Evolutionary conservation across 306 rosid species (phyloP).

Genomic region (Ammopiptanthus mongolicus): DNA sequence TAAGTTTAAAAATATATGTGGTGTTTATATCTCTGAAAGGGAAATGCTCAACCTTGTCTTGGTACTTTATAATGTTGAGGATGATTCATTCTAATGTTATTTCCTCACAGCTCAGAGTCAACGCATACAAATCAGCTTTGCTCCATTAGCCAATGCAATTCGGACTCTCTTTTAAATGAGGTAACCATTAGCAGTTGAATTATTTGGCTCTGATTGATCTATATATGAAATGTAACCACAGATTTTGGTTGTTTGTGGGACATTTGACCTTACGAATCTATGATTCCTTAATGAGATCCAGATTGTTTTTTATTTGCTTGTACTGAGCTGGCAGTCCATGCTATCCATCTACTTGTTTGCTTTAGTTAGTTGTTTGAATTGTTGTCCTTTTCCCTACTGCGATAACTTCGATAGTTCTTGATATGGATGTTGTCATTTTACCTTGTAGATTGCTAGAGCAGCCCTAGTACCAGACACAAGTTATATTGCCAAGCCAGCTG

Average conservation of each 20-base stretch:
- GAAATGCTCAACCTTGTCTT: slow-evolving; percentile 17
- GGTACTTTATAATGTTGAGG: slow-evolving; percentile 19
- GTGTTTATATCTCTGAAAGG: not conserved
- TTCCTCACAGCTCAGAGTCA: slow-evolving; percentile 70
- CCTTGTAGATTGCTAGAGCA: slow-evolving; percentile 70
- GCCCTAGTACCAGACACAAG: slow-evolving; percentile 77
- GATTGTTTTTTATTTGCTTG: slow-evolving; percentile 9
- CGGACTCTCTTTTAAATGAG: slow-evolving; percentile 89
- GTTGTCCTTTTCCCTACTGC: not conserved
- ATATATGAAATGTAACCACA: not conserved
- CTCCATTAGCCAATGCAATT: slow-evolving; percentile 91
- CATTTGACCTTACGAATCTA: slow-evolving; percentile 3
- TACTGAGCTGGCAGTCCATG: not conserved
- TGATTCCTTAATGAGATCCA: not conserved
- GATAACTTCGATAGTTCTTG: slow-evolving; percentile 3
- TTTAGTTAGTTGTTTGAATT: not conserved
- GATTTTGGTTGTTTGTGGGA: slow-evolving; percentile 10
- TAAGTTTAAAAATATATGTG: not conserved
- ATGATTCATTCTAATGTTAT: slow-evolving; percentile 31
- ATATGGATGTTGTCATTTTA: slow-evolving; percentile 9
- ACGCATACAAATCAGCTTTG: slow-evolving; percentile 83
- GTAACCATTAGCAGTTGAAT: slow-evolving; percentile 32
- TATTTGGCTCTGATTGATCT: slow-evolving; percentile 4
- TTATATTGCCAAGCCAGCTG: slow-evolving; percentile 97
- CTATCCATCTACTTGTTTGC: slow-evolving; percentile 11